Percentiles rank a stretch among this genome's conserved stretches.
Conservation (phyloP, 441 rosid species). For the Euphorbia schlechtendalii region DNA sequence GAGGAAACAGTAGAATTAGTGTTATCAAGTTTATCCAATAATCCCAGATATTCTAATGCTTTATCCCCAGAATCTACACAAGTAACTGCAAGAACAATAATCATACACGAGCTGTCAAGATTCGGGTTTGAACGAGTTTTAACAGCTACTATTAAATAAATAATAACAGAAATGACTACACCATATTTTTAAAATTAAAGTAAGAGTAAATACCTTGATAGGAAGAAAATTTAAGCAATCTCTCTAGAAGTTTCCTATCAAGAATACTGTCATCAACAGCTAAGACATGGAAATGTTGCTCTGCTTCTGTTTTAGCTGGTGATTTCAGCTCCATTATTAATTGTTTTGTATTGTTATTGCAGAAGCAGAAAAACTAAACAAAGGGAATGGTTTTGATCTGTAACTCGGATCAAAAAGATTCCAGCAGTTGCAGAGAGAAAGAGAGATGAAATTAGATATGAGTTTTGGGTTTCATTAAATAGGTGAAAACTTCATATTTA, state of each 20-base stretch:
- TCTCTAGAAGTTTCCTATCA: slow-evolving; percentile 55
- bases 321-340: slow-evolving; percentile 27
- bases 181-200: no score
- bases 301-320: slow-evolving; percentile 7
- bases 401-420: background rate
- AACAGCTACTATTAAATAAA: no score
- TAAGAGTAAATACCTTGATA: slow-evolving; percentile 34
- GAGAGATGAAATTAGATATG: background rate
- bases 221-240: slow-evolving; percentile 47
- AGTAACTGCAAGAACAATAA: slow-evolving; percentile 41
- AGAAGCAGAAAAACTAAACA: background rate
- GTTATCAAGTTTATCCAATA: slow-evolving; percentile 26
- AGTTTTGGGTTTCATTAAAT: slow-evolving; percentile 17
- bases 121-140: no score
- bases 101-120: no score
- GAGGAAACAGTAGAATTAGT: slow-evolving; percentile 5
- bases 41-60: slow-evolving; percentile 74
- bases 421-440: background rate
- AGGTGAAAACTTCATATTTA: slow-evolving; percentile 12
- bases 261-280: slow-evolving; percentile 61
- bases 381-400: background rate
- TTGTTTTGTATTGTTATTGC: background rate
- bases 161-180: no score
- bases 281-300: slow-evolving; percentile 43
- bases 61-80: slow-evolving; percentile 73